Base-by-base conservation (phyloP, 768 basidiomycete genomes). In the Crassisporium funariophilum region DNA sequence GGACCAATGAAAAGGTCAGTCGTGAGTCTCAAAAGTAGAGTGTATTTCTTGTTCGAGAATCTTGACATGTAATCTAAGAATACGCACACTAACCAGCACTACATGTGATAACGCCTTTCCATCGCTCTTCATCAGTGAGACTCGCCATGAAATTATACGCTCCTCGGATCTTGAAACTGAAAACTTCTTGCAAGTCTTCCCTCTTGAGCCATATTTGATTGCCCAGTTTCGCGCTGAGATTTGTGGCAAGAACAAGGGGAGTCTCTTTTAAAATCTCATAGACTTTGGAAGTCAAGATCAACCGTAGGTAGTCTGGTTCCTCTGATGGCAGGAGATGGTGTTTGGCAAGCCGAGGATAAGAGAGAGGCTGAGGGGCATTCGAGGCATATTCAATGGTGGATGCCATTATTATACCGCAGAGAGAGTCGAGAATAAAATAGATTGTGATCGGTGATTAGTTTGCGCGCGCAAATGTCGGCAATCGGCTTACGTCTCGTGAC, bases 131-230 rank as follows among this genome's bases (percentile, higher is more conserved):
- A 23, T 88, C 85, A 6, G 75, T 74, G 25, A 99, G 73, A 66
- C 80, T 79, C 16, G 91, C 91, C 95, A 99, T 99, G 59, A 97
- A 91, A 67, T 99, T 99, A 73, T 97, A 99, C 23, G 97, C 97
- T 17, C 97, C 97, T 4, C 97, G 78, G 37, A 98, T 94, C 64
- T 99, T 99, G 83, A 99, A 99, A 65, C 91, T 95, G 66, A 99
- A 99, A 15, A 99, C 97, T 60, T 92, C 87, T 36, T 98, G 95
- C 2, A 97, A 77, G 60, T 99, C 97, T 67, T 99, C 97, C 19
- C 97, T 83, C 70, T 99, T 99, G 48, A 99, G 80, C 83, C 87
- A 95, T 67, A 99, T 88, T 55, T 95, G 82, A 63, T 92, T 93
- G 1, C 97, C 97, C 1, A 98, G 75, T 51, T 87, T 84, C 50